Evolutionary conservation across 1,284 basidiomycete genomes (phyloP), one percentile per base, ranked within the genome.

Genomic region (Cutaneotrichosporon cavernicola): DNA sequence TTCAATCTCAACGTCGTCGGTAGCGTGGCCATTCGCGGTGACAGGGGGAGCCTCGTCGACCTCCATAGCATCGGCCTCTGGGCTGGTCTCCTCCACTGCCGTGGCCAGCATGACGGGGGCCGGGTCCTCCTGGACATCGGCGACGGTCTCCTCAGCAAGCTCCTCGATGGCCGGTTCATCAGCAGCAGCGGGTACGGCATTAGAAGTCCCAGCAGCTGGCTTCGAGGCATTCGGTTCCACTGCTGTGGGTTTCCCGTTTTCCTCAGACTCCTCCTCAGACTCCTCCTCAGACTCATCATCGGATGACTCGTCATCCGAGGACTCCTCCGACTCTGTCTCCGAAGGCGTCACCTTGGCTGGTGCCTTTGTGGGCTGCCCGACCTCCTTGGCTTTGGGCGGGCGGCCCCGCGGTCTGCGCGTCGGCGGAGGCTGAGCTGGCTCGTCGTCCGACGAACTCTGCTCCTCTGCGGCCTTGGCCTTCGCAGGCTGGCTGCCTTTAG

Each of bases 1-100:
- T n/a, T 55, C 53, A 16, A 43, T 40, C 36, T 56, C 36, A 9
- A 38, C 55, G 34, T 18, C 34, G 50, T 43, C 40, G 40, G 40
- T 16, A 43, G 50, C 16, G 22, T 52, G 66, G 64, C 30, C 36
- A n/a, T 11, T 52, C 21, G 18, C 21, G 11, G 62, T 50, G 11
- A 63, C 30, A 34, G 26, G 6, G n/a, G 49, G n/a, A 18, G 61
- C 36, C 56, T 43, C 32, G 31, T 57, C 56, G 5, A 31, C 30
- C 22, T 43, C 40, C 56, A 38, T 18, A 32, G 46, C 32, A 13
- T 30, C 22, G 50, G 18, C 34, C 13, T 46, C 52, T 5, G 38
- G 21, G 4, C 3, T 30, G n/a, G 51, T 13, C 6, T 47, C 16
- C 26, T 56, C 43, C 47, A 22, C 22, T 18, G 34, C 4, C 8